These are phyloP conservation scores for Aspergillus homomorphus DNA, from an alignment of 495 filamentous ascomycete species.

Conservation along the genomic window DNA sequence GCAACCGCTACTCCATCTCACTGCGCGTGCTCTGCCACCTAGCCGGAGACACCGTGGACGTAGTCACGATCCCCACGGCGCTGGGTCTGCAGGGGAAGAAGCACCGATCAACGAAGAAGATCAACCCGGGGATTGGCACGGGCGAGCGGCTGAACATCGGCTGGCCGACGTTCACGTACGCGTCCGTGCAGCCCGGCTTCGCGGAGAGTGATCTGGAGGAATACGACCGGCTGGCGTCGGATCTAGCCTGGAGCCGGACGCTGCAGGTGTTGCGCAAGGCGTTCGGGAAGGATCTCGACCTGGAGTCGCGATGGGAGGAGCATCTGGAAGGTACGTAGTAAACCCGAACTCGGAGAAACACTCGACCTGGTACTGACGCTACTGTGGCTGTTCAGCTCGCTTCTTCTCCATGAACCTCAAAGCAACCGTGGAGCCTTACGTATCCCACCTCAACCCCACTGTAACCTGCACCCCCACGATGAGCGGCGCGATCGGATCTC, in stretches of 20 bases:
- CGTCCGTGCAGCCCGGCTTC: conserved; percentile 51
- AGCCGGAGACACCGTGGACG: conserved; percentile 45
- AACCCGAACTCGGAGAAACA: not conserved
- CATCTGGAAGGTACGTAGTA: conserved; percentile 51
- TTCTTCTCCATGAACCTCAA: conserved; percentile 44
- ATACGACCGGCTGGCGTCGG: conserved; percentile 51
- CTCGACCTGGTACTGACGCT: not conserved
- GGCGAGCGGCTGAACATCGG: conserved; percentile 43
- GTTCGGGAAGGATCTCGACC: conserved; percentile 56
- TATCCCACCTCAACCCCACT: conserved; percentile 45
- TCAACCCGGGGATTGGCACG: conserved; percentile 54
- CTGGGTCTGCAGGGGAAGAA: conserved; percentile 63
- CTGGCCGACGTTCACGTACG: conserved; percentile 48
- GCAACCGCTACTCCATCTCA: conserved; percentile 44
- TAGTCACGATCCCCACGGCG: conserved; percentile 46
- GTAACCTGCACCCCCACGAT: conserved; percentile 57
- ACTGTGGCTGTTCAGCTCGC: conserved; percentile 30
- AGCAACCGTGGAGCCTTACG: conserved; percentile 54
- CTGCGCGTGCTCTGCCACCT: conserved; percentile 54
- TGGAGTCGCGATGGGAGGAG: conserved; percentile 58
- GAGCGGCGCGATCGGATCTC: conserved; percentile 71
- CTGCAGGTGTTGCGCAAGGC: conserved; percentile 50
- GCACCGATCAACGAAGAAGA: conserved; percentile 41
- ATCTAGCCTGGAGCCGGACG: conserved; percentile 55
- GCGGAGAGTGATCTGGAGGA: conserved; percentile 52